Evolutionary conservation across 2,329 filamentous ascomycete species (phyloP).

Genomic region (Canariomyces notabilis): DNA sequence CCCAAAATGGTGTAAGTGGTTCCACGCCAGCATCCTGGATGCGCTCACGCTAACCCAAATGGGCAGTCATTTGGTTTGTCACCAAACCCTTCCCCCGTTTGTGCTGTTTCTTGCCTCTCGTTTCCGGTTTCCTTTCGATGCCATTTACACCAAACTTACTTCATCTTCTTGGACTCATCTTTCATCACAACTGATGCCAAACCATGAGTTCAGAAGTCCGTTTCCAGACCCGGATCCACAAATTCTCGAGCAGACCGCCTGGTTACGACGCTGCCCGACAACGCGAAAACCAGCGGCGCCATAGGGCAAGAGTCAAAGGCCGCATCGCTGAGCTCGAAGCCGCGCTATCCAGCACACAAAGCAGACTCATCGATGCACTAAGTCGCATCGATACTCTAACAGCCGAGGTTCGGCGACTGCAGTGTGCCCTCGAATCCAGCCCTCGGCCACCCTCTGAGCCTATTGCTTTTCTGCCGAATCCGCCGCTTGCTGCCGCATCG

Average conservation of each 20-base stretch:
- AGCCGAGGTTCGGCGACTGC: constrained; percentile 16
- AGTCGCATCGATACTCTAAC: constrained; percentile 14
- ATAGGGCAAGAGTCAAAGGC: constrained; percentile 40
- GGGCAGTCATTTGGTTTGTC: constrained; percentile 21
- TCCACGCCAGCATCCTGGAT: too few species aligned
- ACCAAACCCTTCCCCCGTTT: constrained; percentile 14
- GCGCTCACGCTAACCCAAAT: constrained; percentile 9
- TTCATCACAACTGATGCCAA: neutral
- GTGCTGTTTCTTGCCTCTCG: neutral
- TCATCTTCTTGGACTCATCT: neutral
- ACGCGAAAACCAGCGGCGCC: constrained; percentile 48
- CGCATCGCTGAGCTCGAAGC: constrained; percentile 37
- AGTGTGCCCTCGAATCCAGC: neutral
- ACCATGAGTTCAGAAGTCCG: neutral
- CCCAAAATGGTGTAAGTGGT: constrained; percentile 4
- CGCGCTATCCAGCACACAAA: constrained; percentile 22
- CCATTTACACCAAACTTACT: neutral
- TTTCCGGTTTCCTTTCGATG: neutral
- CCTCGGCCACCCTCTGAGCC: neutral
- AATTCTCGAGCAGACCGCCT: constrained; percentile 28
- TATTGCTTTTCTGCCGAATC: neutral
- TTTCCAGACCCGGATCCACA: constrained; percentile 16
- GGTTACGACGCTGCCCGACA: constrained; percentile 35
- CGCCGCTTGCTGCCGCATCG: neutral
- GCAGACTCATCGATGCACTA: constrained; percentile 22